Conservation (phyloP, 2,329 filamentous ascomycete species). For the Talaromyces marneffei region DNA sequence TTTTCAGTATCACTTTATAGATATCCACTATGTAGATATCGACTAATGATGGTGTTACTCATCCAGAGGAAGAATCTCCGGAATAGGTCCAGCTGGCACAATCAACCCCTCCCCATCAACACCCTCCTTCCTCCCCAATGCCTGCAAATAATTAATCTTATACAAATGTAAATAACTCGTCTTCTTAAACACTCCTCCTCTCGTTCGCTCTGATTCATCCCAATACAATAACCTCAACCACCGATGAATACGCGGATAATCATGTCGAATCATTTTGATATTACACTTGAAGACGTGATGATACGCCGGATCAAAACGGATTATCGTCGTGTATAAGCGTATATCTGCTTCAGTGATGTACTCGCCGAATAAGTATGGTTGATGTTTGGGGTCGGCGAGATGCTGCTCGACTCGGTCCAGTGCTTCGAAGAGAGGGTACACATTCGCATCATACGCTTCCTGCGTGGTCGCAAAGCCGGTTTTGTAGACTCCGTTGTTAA, state of each 20-base stretch:
- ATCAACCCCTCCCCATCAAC: slow-evolving; percentile 18
- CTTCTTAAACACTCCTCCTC: slow-evolving; percentile 38
- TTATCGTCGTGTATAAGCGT: slow-evolving; percentile 61
- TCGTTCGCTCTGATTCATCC: slow-evolving; percentile 39
- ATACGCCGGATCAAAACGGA: slow-evolving; percentile 66
- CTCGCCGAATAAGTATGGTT: slow-evolving; percentile 68
- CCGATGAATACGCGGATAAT: slow-evolving; percentile 48
- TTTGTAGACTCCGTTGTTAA: slow-evolving; percentile 54
- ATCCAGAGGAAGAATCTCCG: slow-evolving; percentile 23
- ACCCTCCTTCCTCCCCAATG: slow-evolving; percentile 8
- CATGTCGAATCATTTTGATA: slow-evolving; percentile 56
- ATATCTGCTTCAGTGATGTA: slow-evolving; percentile 73
- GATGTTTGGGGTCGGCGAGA: slow-evolving; percentile 45
- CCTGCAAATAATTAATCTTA: slow-evolving; percentile 23
- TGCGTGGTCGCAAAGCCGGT: slow-evolving; percentile 72
- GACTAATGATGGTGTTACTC: background rate
- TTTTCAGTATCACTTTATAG: background rate
- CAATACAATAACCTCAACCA: slow-evolving; percentile 46
- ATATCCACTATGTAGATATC: background rate
- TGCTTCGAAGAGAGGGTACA: slow-evolving; percentile 62
- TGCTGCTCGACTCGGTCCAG: slow-evolving; percentile 69
- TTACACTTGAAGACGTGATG: slow-evolving; percentile 77
- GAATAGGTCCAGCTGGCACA: slow-evolving; percentile 24
- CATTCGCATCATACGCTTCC: slow-evolving; percentile 67
- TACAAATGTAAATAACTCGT: slow-evolving; percentile 40